Conservation (phyloP, 148 eudicot species). For the Camellia japonica region DNA sequence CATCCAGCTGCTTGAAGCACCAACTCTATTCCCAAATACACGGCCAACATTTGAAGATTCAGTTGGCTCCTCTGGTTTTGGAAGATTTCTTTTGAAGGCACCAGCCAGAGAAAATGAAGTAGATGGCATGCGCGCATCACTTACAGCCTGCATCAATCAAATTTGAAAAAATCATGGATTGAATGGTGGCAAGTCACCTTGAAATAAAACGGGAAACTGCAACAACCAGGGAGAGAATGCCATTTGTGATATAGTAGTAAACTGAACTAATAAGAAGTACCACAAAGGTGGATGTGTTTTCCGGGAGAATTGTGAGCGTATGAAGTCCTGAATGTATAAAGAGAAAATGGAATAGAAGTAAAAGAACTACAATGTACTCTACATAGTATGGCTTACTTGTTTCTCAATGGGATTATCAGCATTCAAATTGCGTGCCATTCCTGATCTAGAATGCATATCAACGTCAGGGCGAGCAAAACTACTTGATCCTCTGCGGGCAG, state of each 20-base stretch:
- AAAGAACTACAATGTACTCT: not conserved
- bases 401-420: conserved; percentile 8
- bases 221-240: not conserved
- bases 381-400: not conserved
- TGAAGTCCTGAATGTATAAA: not conserved
- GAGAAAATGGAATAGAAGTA: not conserved
- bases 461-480: not conserved
- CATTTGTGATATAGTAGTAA: not conserved
- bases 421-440: not conserved
- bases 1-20: conserved; percentile 21
- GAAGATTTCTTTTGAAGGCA: conserved; percentile 6
- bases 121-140: conserved; percentile 10
- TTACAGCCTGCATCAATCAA: not conserved
- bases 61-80: conserved; percentile 14
- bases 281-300: not conserved
- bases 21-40: conserved; percentile 9
- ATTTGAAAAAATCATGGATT: not conserved
- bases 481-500: conserved; percentile 3
- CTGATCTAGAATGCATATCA: conserved; percentile 13
- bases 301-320: not conserved
- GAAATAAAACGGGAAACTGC: not conserved
- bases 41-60: conserved; percentile 8
- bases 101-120: conserved; percentile 14
- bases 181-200: not conserved
- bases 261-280: not conserved